phyloP scores from a whole-genome alignment of 345 rosid genomes.

The Citrus hindsii region DNA sequence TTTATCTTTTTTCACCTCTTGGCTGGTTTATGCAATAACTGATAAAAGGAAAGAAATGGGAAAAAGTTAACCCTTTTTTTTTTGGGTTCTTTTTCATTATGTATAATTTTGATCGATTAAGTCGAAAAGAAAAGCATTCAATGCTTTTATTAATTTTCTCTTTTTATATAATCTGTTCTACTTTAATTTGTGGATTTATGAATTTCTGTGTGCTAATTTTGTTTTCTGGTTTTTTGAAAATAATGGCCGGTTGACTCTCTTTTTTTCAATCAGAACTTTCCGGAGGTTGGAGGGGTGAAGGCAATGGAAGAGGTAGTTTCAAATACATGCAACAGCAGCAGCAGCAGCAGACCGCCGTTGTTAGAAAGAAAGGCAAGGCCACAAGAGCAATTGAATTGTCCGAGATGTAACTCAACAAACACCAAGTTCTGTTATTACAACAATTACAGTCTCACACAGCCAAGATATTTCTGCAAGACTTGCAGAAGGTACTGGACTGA shows the following conservation, averaged over 20 bases:
- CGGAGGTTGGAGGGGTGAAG: constrained; percentile 17
- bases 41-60: not conserved
- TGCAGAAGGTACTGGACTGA: constrained; percentile 60
- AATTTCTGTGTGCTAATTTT: not conserved
- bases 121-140: not conserved
- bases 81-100: not conserved
- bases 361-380: constrained; percentile 39
- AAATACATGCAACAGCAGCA: constrained; percentile 15
- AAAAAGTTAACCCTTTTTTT: constrained; percentile 9
- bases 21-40: not conserved
- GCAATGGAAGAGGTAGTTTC: constrained; percentile 31
- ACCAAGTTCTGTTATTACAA: constrained; percentile 56
- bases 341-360: constrained; percentile 1
- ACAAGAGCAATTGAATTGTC: constrained; percentile 43
- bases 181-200: not conserved
- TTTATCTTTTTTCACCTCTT: not conserved
- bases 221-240: not conserved
- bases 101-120: too few relatives aligned
- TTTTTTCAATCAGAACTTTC: constrained; percentile 7
- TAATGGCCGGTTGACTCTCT: not conserved
- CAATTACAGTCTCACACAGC: constrained; percentile 50
- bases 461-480: constrained; percentile 54
- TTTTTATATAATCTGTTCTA: not conserved
- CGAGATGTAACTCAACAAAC: constrained; percentile 46
- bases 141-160: constrained; percentile 8